Base-by-base conservation (phyloP, 352 stramenopile species). In the Globisporangium canariense region DNA sequence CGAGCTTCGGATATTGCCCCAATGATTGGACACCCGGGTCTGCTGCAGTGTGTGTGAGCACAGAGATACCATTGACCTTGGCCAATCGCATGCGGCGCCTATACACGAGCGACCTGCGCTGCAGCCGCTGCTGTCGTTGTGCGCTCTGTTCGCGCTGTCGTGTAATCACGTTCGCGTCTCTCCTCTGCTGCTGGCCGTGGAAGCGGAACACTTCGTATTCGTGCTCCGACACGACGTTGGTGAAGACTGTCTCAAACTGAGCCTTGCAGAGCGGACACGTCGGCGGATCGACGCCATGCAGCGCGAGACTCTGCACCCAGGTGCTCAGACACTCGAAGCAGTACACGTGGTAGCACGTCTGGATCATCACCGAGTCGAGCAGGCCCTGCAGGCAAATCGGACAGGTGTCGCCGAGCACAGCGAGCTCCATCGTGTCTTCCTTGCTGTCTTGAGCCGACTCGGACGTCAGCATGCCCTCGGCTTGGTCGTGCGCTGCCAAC, bases 231-330 rank as follows among this genome's bases (percentile, higher is more conserved):
- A 76, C 71, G 45, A 92, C 83, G 52, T 90, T 81, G 3, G 73
- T 70, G 70, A 86, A 88, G 25, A 75, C 77, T 1, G 75, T 58
- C 8, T 83, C 65, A 67, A 93, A 93, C 18, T 53, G 30, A 56
- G 71, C 69, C 64, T 93, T 93, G 62, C 84, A 93, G 34, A 93
- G 65, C 9, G 84, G 84, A 71, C 84, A 93, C 4, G 77, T 88
- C 36, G 81, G 62, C 14, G 49, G 67, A 0, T 73, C 69, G 30
- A 88, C 69, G 43, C 83, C 83, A 32, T 89, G 79, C 10, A 90
- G 64, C 32, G 74, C 78, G 53, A 87, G 60, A 62, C 77, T 88
- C 28, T 76, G 66, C 54, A 75, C 75, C 84, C 84, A 93, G 11
- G 71, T 81, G 47, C 73, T 79, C 14, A 93, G 53, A 62, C 84